Base-by-base conservation (phyloP, 1,284 basidiomycete genomes). In the Marasmius sp. region DNA sequence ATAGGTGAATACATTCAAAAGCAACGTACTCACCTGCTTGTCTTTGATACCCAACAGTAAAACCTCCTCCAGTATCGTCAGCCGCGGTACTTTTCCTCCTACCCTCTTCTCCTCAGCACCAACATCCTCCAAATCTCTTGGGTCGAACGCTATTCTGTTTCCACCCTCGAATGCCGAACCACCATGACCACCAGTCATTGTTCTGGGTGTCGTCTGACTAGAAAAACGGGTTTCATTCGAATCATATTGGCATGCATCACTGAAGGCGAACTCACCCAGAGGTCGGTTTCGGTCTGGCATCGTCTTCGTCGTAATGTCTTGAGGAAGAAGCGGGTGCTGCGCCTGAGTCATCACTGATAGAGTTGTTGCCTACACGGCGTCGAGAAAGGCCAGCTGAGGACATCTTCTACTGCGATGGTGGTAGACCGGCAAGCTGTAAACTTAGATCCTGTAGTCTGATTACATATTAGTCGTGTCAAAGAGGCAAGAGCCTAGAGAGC, bases 31-130 rank as follows among this genome's bases (percentile, higher is more conserved):
- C 67, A 92, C 91, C 80, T 94, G 92, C 71, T 92, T 92, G 77
- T 95, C 94, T 73, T 95, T 95, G 57, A 94, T 79, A 1, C 97
- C 97, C 14, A 99, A 80, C 59, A 99, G 77, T 59, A 99, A 78
- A 16, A 99, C 89, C 78, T 99, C 97, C 78, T 99, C 97, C 93
- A 99, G 94, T 61, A 99, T 85, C 9, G 97, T 99, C 68, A 99
- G 79, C 63, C 85, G 83, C 0, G 97, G 97, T 74, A 92, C 85
- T 72, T 87, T 87, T 18, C 89, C 89, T 8, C 89, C 88, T 60
- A 83, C 71, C 59, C 78, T 81, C 41, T 79, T 80, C 61, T 88
- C 86, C 74, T 97, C 94, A 53, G 85, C 85, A 0, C 78, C 79
- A 54, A 87, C 88, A 69, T 89, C 82, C 68, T 91, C 86, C 67